Evolutionary conservation across 2,329 filamentous ascomycete species (phyloP), one percentile per base, ranked within the genome.

Genomic region (Talaromyces sp.): DNA sequence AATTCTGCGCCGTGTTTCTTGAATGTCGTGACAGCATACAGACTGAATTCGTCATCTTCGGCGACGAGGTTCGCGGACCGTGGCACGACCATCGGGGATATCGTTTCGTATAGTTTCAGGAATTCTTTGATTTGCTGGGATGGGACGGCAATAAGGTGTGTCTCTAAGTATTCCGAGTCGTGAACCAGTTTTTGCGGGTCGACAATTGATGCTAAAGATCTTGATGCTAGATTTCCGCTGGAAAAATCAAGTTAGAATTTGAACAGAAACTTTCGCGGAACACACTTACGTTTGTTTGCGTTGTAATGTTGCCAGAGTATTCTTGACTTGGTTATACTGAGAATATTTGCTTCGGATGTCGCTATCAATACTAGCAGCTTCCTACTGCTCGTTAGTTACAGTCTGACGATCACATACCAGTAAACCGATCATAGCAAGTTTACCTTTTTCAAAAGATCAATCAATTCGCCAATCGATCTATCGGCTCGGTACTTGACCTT

Each of bases 401-500:
- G 14, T 33, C 27, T 33, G 7, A 22, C 8, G 31, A 45, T 43
- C 13, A 39, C 24, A 45, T 71, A 27, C n/a, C 33, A 8, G 1
- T 11, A 1, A 14, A n/a, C 9, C 19, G 37, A 54, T 16, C 2
- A 43, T 24, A 24, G 11, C 0, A 11, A 7, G 0, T 33, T 14
- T 72, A 92, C 92, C 87, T 96, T 97, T 75, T 96, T 92, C 65
- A 99, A 82, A 47, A 88, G 89, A 76, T 93, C 90, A 71, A 97
- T 90, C 66, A 98, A 84, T 75, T 98, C 94, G 64, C 88, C 85
- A 67, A 99, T 86, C 60, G 94, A 87, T 77, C 94, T 96, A 78
- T 99, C 95, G 68, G 91, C 90, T 72, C 95, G 89, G 79, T 98
- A 99, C 77, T 97, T 95, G 79, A 96, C 92, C 79, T 95, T 97